Base-by-base conservation (phyloP, 192 early-diverging fungal species). In the Mortierella antarctica region DNA sequence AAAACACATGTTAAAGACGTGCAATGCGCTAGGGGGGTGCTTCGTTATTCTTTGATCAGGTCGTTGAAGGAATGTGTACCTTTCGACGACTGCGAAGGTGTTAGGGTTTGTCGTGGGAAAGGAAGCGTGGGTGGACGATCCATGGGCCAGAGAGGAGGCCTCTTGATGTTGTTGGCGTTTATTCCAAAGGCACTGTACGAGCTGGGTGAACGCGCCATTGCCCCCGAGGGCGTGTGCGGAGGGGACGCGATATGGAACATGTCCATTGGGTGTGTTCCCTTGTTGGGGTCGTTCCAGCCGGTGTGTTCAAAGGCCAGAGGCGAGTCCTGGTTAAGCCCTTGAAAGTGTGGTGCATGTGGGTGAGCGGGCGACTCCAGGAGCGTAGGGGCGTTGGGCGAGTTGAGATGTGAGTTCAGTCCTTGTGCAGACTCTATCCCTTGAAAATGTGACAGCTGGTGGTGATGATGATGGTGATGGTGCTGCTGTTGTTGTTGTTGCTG, bases 131-230 rank as follows among this genome's bases (percentile, higher is more conserved):
- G 60, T 7, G 59, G 47, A 11, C 77, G 69, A 44, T 80, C 77
- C 65, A 80, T 72, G 46, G 77, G 77, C 77, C 77, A 80, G 15
- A 72, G 54, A 8, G 70, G 77, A 0, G 77, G 77, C 64, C 77
- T 42, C 31, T 80, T 80, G 53, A 72, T 45, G 44, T 31, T 68
- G 15, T 17, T 68, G 65, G 52, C 62, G 57, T 51, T 66, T 46
- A 66, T 62, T 21, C 62, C 68, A 66, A 67, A 71, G 49, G 21
- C 56, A 20, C 47, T 71, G 59, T 71, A 71, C 0, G 69, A 62
- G 54, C 53, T 80, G 5, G 70, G 76, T 4, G 69, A 71, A 6
- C 77, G 65, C 0, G 65, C 70, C 69, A 80, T 63, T 7, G 45
- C 58, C 4, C 77, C 77, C 4, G 77, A 80, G 3, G 77, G 77